These are phyloP conservation scores for Alternaria rosae DNA, from an alignment of 2,329 filamentous ascomycete species.

Conservation along the genomic window DNA sequence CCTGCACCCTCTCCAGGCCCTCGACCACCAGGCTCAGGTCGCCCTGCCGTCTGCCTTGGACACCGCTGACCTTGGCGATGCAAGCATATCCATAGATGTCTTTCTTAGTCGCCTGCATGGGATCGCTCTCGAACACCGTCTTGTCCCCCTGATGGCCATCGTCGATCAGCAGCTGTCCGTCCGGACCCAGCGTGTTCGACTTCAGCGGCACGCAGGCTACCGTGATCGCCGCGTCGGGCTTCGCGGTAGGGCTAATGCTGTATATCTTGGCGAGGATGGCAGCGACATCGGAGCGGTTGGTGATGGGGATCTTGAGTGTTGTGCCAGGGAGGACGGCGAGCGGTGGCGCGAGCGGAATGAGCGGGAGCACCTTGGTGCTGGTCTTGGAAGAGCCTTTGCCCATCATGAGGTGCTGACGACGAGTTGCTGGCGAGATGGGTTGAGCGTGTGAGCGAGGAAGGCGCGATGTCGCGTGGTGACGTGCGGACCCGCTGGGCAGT, in stretches of 20 bases:
- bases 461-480: slow-evolving; percentile 14
- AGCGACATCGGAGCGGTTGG: slow-evolving; percentile 84
- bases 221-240: slow-evolving; percentile 72
- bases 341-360: slow-evolving; percentile 83
- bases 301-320: slow-evolving; percentile 82
- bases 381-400: slow-evolving; percentile 46
- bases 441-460: neutral
- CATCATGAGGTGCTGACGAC: slow-evolving; percentile 31
- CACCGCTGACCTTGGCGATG: slow-evolving; percentile 61
- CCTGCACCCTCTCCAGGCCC: slow-evolving; percentile 76
- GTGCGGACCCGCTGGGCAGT: slow-evolving; percentile 17
- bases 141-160: slow-evolving; percentile 59
- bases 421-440: neutral
- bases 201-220: slow-evolving; percentile 88
- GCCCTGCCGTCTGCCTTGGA: slow-evolving; percentile 56
- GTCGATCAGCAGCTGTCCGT: slow-evolving; percentile 78
- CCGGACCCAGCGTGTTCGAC: slow-evolving; percentile 73
- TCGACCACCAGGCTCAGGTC: slow-evolving; percentile 87
- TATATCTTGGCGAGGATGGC: slow-evolving; percentile 87
- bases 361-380: slow-evolving; percentile 63
- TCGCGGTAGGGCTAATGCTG: slow-evolving; percentile 72
- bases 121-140: slow-evolving; percentile 58
- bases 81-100: slow-evolving; percentile 87
- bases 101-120: slow-evolving; percentile 52
- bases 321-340: slow-evolving; percentile 86